These are phyloP conservation scores for Asterella californica DNA, from an alignment of 225 moss, liverwort and hornwort genomes.

Conservation along the genomic window DNA sequence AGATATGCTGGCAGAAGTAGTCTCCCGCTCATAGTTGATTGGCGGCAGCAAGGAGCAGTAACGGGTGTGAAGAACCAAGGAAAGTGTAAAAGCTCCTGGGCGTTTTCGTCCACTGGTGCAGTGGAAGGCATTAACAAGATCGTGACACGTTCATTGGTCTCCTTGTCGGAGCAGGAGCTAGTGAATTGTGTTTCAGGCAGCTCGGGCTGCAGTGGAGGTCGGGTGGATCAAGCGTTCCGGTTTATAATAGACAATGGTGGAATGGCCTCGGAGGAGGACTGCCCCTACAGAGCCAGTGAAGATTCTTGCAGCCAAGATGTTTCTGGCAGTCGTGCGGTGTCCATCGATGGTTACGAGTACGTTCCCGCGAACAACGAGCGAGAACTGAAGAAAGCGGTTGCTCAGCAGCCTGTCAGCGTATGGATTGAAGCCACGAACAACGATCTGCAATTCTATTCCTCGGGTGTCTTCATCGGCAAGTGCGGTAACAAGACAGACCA, in stretches of 20 bases:
- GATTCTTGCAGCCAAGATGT: neutral
- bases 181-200: neutral
- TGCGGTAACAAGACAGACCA: conserved; percentile 69
- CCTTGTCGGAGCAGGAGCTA: conserved; percentile 16
- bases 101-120: conserved; percentile 12
- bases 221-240: neutral
- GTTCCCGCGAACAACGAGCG: conserved; percentile 57
- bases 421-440: conserved; percentile 64
- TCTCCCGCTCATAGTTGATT: neutral
- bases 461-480: conserved; percentile 68
- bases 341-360: conserved; percentile 69
- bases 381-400: conserved; percentile 51
- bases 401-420: conserved; percentile 77
- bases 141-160: neutral
- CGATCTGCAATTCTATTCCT: conserved; percentile 67
- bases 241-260: conserved; percentile 13
- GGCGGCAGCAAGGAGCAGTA: conserved; percentile 10
- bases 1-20: neutral
- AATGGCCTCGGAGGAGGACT: conserved; percentile 6
- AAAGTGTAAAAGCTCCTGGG: neutral
- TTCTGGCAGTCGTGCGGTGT: conserved; percentile 41
- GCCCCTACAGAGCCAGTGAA: neutral
- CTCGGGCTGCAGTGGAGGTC: conserved; percentile 2
- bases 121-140: conserved; percentile 15
- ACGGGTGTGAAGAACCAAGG: conserved; percentile 11